Conservation (phyloP, 495 filamentous ascomycete genomes). For the Evernia prunastri region DNA sequence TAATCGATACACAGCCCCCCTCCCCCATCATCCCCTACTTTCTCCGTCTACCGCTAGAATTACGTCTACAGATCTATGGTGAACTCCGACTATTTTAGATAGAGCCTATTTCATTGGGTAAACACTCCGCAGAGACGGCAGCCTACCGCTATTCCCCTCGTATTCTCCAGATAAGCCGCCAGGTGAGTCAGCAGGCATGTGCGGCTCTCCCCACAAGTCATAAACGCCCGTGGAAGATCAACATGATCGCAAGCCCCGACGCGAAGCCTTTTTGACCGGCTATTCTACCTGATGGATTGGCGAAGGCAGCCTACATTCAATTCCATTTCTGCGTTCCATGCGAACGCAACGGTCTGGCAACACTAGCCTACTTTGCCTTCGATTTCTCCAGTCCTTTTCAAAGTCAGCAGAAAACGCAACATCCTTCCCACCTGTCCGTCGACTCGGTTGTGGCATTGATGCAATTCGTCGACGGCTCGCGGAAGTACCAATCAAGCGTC, state of each 20-base stretch:
- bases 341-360: not conserved
- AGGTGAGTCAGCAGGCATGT: not conserved
- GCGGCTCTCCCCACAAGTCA: not conserved
- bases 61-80: not conserved
- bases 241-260: not conserved
- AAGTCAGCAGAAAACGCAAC: not conserved
- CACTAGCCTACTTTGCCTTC: not conserved
- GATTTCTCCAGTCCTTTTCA: not conserved
- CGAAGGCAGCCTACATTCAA: not conserved
- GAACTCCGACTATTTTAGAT: not conserved
- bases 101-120: not conserved
- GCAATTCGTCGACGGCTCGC: not conserved
- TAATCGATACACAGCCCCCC: conserved; percentile 1
- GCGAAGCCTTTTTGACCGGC: not conserved
- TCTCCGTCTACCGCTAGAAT: conserved; percentile 1
- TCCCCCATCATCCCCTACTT: not conserved
- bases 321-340: not conserved
- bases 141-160: not conserved
- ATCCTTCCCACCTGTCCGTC: not conserved
- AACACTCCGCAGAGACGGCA: not conserved
- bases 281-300: not conserved
- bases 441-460: not conserved
- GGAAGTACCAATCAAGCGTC: not conserved
- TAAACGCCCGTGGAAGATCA: not conserved
- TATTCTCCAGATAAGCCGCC: not conserved